phyloP scores from a whole-genome alignment of 805 yeast species.

The Saturnispora kantuleensis region DNA sequence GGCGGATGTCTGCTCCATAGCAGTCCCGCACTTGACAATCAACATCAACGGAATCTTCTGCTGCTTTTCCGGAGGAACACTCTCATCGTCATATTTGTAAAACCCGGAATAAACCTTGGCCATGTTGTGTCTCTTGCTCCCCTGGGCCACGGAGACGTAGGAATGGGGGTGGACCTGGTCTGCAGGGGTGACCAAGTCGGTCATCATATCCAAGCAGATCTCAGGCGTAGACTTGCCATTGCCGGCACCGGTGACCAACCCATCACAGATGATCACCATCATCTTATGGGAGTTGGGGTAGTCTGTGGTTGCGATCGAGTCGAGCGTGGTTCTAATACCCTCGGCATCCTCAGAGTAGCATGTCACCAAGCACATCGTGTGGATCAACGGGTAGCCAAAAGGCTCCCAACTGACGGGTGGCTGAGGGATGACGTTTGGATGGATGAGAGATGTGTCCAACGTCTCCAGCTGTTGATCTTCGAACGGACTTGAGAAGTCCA shows the following conservation, averaged over 20 bases:
- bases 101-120: constrained; percentile 95
- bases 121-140: constrained; percentile 92
- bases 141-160: constrained; percentile 92
- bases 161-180: constrained; percentile 77
- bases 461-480: constrained; percentile 32
- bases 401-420: constrained; percentile 90
- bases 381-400: constrained; percentile 68
- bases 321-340: constrained; percentile 80
- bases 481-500: constrained; percentile 13
- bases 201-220: constrained; percentile 78
- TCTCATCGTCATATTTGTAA: constrained; percentile 70
- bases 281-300: constrained; percentile 93
- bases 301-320: constrained; percentile 89
- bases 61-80: constrained; percentile 73
- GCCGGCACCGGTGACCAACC: constrained; percentile 89
- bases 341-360: constrained; percentile 90
- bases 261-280: constrained; percentile 82
- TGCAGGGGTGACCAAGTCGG: constrained; percentile 56
- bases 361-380: constrained; percentile 69
- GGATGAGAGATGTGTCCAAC: constrained; percentile 49
- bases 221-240: constrained; percentile 85
- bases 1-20: constrained; percentile 56
- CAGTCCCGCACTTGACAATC: constrained; percentile 83
- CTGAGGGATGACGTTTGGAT: constrained; percentile 78
- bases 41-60: constrained; percentile 73